These are phyloP conservation scores for Ophiosphaerella narmari DNA, from an alignment of 2,329 filamentous ascomycete species.

Conservation along the genomic window DNA sequence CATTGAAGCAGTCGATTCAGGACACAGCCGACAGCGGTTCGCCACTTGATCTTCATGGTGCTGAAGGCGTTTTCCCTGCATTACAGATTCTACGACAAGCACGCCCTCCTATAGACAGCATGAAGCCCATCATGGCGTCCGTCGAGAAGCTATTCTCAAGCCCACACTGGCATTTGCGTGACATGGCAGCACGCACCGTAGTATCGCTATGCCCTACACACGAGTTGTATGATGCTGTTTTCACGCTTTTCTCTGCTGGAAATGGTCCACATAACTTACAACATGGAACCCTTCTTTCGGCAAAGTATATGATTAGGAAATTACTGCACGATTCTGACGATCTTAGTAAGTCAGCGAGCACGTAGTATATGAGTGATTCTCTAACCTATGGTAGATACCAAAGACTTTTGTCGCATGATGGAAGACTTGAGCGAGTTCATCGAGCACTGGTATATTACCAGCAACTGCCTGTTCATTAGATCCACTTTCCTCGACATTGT, in stretches of 20 bases:
- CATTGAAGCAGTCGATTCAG: slow-evolving; percentile 31
- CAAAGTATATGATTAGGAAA: slow-evolving; percentile 39
- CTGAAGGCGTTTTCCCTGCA: slow-evolving; percentile 78
- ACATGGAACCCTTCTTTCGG: slow-evolving; percentile 38
- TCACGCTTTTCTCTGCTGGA: slow-evolving; percentile 20
- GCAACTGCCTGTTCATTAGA: slow-evolving; percentile 39
- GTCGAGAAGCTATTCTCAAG: slow-evolving; percentile 69
- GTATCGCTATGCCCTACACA: slow-evolving; percentile 39
- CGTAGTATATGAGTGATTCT: background rate
- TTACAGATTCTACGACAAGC: slow-evolving; percentile 79
- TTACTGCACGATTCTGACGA: slow-evolving; percentile 16
- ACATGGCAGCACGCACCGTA: slow-evolving; percentile 77
- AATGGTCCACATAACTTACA: slow-evolving; percentile 26
- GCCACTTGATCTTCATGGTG: slow-evolving; percentile 42
- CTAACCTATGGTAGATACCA: slow-evolving; percentile 15
- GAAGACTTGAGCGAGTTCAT: slow-evolving; percentile 20
- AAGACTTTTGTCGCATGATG: slow-evolving; percentile 23
- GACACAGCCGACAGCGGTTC: slow-evolving; percentile 24
- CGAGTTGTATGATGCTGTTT: slow-evolving; percentile 28
- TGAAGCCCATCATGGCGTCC: slow-evolving; percentile 60
- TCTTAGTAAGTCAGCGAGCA: slow-evolving; percentile 12
- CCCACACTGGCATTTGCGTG: slow-evolving; percentile 77
- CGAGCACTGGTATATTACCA: slow-evolving; percentile 19
- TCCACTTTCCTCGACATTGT: slow-evolving; percentile 45
- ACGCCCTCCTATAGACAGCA: slow-evolving; percentile 64